Percentiles rank a stretch among this genome's conserved stretches.
Evolutionary conservation across 2,329 filamentous ascomycete genomes (phyloP).

Genomic region (Curvularia hawaiiensis): DNA sequence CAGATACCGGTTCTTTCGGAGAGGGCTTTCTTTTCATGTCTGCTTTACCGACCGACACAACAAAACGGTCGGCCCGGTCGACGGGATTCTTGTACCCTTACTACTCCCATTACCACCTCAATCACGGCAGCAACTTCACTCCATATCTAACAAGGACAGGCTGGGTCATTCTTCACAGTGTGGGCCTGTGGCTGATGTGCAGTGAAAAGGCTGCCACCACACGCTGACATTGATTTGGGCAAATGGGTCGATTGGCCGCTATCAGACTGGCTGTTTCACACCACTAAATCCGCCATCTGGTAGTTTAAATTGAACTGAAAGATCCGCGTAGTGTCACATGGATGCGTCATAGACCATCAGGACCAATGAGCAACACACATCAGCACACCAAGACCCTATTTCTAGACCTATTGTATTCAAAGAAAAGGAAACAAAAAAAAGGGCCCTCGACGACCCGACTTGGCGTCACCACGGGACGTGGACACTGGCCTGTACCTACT

Average conservation of each 20-base stretch:
- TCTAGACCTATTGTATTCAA: not conserved
- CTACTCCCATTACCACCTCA: not conserved
- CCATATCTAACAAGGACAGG: conserved; percentile 19
- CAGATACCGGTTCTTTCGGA: not conserved
- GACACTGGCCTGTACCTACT: conserved; percentile 6
- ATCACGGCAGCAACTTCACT: not conserved
- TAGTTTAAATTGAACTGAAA: not conserved
- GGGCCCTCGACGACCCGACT: not conserved
- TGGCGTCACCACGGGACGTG: conserved; percentile 9
- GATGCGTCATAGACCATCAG: not conserved
- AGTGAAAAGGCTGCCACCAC: conserved; percentile 8
- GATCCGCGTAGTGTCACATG: no score
- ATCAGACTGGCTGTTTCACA: conserved; percentile 9
- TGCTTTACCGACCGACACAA: not conserved
- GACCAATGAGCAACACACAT: not conserved
- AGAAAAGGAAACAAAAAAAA: not conserved
- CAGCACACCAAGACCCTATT: not conserved
- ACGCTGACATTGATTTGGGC: conserved; percentile 21
- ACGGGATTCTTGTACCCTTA: not conserved
- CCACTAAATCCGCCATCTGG: conserved; percentile 4
- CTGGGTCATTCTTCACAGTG: conserved; percentile 9
- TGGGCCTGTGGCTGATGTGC: conserved; percentile 23
- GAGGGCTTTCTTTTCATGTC: not conserved
- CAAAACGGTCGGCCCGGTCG: conserved; percentile 4
- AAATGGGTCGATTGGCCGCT: conserved; percentile 22